Evolutionary conservation across 2,329 filamentous ascomycete species (phyloP), one percentile per base, ranked within the genome.

Genomic region (Cercospora citrullina): DNA sequence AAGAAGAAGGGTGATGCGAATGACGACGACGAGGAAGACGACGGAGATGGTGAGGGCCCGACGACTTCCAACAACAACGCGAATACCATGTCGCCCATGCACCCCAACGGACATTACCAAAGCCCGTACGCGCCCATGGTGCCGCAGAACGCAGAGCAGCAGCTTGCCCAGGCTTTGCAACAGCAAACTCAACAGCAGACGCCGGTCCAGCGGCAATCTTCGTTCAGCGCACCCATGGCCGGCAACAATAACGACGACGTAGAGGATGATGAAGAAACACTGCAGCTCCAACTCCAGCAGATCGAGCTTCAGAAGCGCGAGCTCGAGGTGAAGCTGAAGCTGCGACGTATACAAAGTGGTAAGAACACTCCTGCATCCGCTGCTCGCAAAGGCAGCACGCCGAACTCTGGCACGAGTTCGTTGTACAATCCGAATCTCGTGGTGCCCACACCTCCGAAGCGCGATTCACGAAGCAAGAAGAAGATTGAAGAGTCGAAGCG

Each of bases 401-500:
- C 75, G 5, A 69, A 63, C 61, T 62, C 66, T 39, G 63, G 66
- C 26, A 68, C 65, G 30, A 68, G 68, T 53, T 60, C 69, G 3
- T 69, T 75, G 33, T 75, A 72, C 69, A 71, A 76, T 60, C 72
- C 75, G 9, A 62, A 71, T 28, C 60, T 72, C 42, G 68, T 65
- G 18, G 70, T 71, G n/a, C 73, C 75, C 12, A 71, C 69, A 10
- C 71, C 68, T 36, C 74, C 74, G 7, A 78, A 78, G 65, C 73
- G 77, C 16, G 77, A 79, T 65, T 78, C 76, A 26, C 71, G 77
- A 45, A 78, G 75, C 68, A 79, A 79, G 70, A 79, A 78, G 70
- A 79, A 79, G 71, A 78, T 78, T 45, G 76, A 79, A 57, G 77
- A 79, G 63, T 77, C 77, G 2, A 78, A 76, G 70, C 71, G 72